These are phyloP conservation scores for Dipodascopsis uninucleata DNA, from an alignment of 805 yeast species.

Conservation along the genomic window DNA sequence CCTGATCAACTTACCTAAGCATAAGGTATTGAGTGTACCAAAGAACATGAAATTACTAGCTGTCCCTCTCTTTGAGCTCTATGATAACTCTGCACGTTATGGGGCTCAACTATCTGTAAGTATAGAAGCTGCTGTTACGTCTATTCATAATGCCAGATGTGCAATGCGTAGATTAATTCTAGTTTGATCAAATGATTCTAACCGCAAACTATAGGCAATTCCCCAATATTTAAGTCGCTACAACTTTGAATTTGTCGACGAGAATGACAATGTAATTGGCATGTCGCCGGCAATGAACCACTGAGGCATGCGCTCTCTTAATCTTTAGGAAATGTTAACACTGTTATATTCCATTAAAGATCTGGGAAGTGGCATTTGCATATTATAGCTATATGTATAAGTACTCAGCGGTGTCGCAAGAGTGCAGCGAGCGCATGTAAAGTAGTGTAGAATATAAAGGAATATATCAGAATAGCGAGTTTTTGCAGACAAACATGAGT, in stretches of 20 bases:
- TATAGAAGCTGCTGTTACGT: neutral
- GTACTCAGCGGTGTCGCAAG: too few relatives aligned
- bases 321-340: neutral
- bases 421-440: neutral
- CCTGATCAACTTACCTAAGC: conserved; percentile 32
- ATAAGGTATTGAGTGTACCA: conserved; percentile 33
- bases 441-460: too few relatives aligned
- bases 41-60: conserved; percentile 35
- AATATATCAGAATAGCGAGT: too few relatives aligned
- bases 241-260: conserved; percentile 35
- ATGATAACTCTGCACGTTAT: conserved; percentile 34
- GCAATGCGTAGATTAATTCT: neutral
- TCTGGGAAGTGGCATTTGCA: too few relatives aligned
- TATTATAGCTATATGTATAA: too few relatives aligned
- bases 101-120: conserved; percentile 35
- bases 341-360: too few relatives aligned
- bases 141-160: too few relatives aligned
- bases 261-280: conserved; percentile 30
- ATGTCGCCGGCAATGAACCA: conserved; percentile 20
- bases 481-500: too few relatives aligned
- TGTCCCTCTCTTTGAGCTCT: conserved; percentile 36
- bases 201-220: conserved; percentile 29
- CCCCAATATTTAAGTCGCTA: conserved; percentile 39
- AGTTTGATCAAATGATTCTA: neutral
- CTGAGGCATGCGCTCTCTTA: neutral